phyloP scores from a whole-genome alignment of 208 protist genomes.

The Leishmania aethiopica region DNA sequence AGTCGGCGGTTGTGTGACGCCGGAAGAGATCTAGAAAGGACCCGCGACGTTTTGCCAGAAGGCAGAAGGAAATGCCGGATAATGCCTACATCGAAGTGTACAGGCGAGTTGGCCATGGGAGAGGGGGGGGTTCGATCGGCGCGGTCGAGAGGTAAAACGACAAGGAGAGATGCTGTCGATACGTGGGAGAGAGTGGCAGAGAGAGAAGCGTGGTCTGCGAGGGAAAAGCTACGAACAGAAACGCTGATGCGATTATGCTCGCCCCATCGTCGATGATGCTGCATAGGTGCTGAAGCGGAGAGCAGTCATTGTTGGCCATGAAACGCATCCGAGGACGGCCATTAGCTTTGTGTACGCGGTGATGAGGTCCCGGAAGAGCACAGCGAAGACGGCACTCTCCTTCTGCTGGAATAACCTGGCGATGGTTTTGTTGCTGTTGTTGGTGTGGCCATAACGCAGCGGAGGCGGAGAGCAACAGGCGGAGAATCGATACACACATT shows the following conservation, averaged over 20 bases:
- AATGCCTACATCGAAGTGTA: neutral
- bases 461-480: neutral
- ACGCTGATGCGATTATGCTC: neutral
- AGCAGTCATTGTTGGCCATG: neutral
- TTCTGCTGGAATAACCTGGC: neutral
- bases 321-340: neutral
- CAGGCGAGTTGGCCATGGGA: neutral
- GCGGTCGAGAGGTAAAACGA: neutral
- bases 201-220: neutral
- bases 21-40: neutral
- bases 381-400: neutral
- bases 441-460: neutral
- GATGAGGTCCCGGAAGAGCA: neutral
- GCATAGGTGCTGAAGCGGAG: neutral
- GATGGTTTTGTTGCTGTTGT: neutral
- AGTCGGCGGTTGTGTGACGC: neutral
- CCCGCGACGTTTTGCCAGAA: neutral
- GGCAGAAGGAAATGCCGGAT: neutral
- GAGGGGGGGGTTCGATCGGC: neutral
- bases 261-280: neutral
- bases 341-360: neutral
- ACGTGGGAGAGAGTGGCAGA: neutral
- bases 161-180: neutral
- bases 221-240: neutral
- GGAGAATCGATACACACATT: neutral